Conservation (phyloP, 345 rosid genomes). For the Isatis tinctoria region DNA sequence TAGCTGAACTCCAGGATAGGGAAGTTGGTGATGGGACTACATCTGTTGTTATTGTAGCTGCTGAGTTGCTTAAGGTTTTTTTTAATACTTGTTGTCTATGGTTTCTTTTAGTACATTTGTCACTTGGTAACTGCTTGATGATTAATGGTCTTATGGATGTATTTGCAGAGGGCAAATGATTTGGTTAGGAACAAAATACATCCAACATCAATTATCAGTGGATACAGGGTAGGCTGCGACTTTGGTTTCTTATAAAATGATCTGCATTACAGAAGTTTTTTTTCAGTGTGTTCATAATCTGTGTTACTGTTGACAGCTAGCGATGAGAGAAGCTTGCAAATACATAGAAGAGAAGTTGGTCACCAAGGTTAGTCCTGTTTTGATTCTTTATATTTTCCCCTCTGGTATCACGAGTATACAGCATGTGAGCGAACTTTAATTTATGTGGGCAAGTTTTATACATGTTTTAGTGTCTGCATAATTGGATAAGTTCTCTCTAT, state of each 20-base stretch:
- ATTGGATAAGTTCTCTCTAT: not conserved
- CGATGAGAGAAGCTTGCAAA: conserved; percentile 98
- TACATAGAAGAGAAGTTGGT: conserved; percentile 87
- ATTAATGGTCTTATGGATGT: not conserved
- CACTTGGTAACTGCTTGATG: not conserved
- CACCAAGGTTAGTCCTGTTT: conserved; percentile 51
- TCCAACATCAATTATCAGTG: conserved; percentile 95
- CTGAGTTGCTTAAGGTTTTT: conserved; percentile 46
- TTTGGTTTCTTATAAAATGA: not conserved
- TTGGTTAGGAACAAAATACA: conserved; percentile 95
- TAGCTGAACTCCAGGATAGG: conserved; percentile 97
- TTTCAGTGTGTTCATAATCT: not conserved
- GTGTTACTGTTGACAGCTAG: conserved; percentile 54
- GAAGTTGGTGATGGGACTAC: conserved; percentile 99
- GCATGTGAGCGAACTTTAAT: not conserved
- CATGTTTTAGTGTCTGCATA: not conserved
- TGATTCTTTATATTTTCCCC: not conserved
- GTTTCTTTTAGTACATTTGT: not conserved
- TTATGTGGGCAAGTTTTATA: not conserved
- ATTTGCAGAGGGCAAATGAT: conserved; percentile 87
- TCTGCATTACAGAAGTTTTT: not conserved
- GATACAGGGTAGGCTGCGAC: conserved; percentile 62
- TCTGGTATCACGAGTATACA: not conserved
- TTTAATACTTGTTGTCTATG: not conserved
- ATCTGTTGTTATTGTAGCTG: conserved; percentile 91